Conservation (phyloP, 1,284 basidiomycete genomes). For the Exobasidium rhododendri region DNA sequence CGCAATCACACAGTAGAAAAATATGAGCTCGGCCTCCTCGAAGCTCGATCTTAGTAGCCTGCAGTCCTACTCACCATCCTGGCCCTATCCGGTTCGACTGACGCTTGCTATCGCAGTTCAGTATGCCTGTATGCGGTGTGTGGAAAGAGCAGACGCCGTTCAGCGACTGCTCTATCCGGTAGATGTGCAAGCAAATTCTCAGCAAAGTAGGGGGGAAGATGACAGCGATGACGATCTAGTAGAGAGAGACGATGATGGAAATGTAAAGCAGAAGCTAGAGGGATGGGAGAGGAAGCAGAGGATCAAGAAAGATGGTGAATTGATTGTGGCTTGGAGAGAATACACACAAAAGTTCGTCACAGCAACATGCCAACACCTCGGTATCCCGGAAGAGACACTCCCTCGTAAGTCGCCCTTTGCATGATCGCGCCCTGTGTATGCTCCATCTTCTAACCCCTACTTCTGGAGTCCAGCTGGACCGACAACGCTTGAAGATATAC, state of each 20-base stretch:
- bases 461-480: constrained; percentile 21
- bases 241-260: constrained; percentile 17
- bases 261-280: background rate
- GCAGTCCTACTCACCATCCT: constrained; percentile 39
- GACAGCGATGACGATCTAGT: constrained; percentile 1
- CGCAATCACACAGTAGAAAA: no score
- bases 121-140: constrained; percentile 32
- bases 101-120: constrained; percentile 41
- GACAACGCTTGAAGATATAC: constrained; percentile 36
- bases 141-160: constrained; percentile 25
- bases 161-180: constrained; percentile 4
- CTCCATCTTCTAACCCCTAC: no score
- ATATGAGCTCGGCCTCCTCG: background rate
- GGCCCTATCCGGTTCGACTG: constrained; percentile 38
- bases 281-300: constrained; percentile 5
- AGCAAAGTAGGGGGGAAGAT: constrained; percentile 1
- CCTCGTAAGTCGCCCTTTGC: constrained; percentile 21
- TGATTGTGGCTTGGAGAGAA: constrained; percentile 33
- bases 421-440: background rate
- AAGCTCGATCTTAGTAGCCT: constrained; percentile 37
- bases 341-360: constrained; percentile 35
- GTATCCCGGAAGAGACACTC: constrained; percentile 27
- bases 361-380: constrained; percentile 50
- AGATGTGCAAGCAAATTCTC: background rate
- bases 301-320: constrained; percentile 11